phyloP scores from a whole-genome alignment of 2,329 filamentous ascomycete genomes.

The Aspergillus proliferans region DNA sequence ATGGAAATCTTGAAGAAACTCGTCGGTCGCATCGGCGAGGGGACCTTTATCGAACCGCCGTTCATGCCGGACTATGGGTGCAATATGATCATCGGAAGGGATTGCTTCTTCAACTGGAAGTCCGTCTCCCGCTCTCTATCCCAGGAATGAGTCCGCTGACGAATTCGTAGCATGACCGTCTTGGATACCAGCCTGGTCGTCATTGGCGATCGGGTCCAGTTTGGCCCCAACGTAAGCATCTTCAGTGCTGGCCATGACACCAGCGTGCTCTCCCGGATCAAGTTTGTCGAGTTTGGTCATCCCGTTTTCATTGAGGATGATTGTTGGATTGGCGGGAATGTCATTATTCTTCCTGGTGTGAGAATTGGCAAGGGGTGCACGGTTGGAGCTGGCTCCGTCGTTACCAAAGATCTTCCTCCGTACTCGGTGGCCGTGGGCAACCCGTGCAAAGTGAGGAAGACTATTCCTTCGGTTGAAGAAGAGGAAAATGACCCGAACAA shows the following conservation, averaged over 20 bases:
- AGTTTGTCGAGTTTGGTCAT: slow-evolving; percentile 46
- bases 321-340: slow-evolving; percentile 47
- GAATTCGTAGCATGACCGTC: slow-evolving; percentile 46
- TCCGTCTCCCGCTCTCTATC: slow-evolving; percentile 4
- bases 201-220: slow-evolving; percentile 49
- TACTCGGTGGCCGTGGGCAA: slow-evolving; percentile 26
- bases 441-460: slow-evolving; percentile 20
- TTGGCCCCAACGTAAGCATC: slow-evolving; percentile 50
- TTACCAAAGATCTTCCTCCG: slow-evolving; percentile 33
- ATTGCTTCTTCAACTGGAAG: slow-evolving; percentile 31
- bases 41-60: slow-evolving; percentile 13
- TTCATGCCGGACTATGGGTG: slow-evolving; percentile 18
- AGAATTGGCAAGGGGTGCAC: slow-evolving; percentile 39
- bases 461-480: slow-evolving; percentile 17
- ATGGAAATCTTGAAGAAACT: slow-evolving; percentile 21
- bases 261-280: slow-evolving; percentile 42
- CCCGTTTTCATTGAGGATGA: slow-evolving; percentile 45
- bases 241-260: slow-evolving; percentile 50
- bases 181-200: slow-evolving; percentile 49
- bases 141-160: neutral
- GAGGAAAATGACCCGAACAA: slow-evolving; percentile 19
- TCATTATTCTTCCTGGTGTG: slow-evolving; percentile 38
- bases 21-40: slow-evolving; percentile 22
- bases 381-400: slow-evolving; percentile 35
- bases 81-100: slow-evolving; percentile 24